Evolutionary conservation across 2,329 filamentous ascomycete species (phyloP).

Genomic region (Cladosporium sp.): DNA sequence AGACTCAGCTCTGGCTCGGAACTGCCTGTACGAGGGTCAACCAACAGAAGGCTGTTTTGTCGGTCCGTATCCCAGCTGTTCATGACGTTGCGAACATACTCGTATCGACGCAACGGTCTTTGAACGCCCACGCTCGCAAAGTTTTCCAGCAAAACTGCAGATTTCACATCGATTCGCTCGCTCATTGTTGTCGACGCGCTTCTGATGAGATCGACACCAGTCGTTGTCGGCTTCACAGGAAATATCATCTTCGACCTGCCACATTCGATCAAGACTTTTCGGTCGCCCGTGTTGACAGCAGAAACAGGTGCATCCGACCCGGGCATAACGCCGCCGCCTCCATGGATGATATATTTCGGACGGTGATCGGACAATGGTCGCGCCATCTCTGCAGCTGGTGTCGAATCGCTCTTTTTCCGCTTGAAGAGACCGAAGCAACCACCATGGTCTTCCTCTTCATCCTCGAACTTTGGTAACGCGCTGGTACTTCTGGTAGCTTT

Average conservation of each 20-base stretch:
- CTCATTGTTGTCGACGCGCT: conserved; percentile 59
- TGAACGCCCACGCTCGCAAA: conserved; percentile 73
- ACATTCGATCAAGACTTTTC: conserved; percentile 69
- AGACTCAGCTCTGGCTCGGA: conserved; percentile 59
- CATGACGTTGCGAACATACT: conserved; percentile 78
- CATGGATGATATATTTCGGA: conserved; percentile 34
- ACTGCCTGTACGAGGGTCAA: conserved; percentile 47
- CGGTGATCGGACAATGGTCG: conserved; percentile 20
- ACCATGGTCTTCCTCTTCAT: conserved; percentile 18
- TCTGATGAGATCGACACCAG: conserved; percentile 64
- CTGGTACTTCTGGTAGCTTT: conserved; percentile 26
- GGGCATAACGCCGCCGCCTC: conserved; percentile 44
- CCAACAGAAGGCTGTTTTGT: conserved; percentile 67
- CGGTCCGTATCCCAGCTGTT: conserved; percentile 86
- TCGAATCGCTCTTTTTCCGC: conserved; percentile 20
- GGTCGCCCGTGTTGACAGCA: conserved; percentile 71
- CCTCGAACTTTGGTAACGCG: conserved; percentile 16
- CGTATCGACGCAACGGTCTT: conserved; percentile 76
- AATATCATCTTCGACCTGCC: conserved; percentile 62
- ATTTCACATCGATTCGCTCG: conserved; percentile 57
- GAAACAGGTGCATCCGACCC: conserved; percentile 71
- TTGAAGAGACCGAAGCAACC: conserved; percentile 33
- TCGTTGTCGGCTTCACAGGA: conserved; percentile 69
- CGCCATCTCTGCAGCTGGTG: conserved; percentile 9
- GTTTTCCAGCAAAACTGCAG: conserved; percentile 68